phyloP scores from a whole-genome alignment of 441 rosid species.

The Iberis amara region DNA sequence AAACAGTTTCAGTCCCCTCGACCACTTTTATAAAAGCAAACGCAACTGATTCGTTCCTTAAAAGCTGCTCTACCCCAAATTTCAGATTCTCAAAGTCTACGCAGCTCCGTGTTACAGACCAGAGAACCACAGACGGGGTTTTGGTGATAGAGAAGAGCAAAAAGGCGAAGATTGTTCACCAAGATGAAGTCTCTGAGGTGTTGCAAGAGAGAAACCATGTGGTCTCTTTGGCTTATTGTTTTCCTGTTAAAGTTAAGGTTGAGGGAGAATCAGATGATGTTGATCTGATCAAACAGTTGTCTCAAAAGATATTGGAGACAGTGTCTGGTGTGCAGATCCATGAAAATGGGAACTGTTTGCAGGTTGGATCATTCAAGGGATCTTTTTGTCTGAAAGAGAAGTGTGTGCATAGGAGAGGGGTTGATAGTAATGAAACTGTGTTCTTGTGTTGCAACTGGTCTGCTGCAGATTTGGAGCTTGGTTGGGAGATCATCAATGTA shows the following conservation, averaged over 20 bases:
- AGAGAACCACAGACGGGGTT: conserved; percentile 58
- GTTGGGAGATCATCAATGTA: conserved; percentile 49
- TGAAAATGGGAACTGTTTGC: conserved; percentile 43
- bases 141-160: conserved; percentile 47
- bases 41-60: conserved; percentile 59
- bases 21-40: conserved; percentile 50
- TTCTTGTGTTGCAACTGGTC: conserved; percentile 80
- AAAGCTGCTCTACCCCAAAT: conserved; percentile 59
- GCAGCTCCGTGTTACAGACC: conserved; percentile 48
- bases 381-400: conserved; percentile 44
- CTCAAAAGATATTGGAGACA: conserved; percentile 32
- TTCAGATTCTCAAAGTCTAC: conserved; percentile 51
- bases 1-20: conserved; percentile 60
- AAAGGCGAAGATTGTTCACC: conserved; percentile 65
- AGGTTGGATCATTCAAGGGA: conserved; percentile 46
- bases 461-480: conserved; percentile 55
- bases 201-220: conserved; percentile 47
- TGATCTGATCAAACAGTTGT: conserved; percentile 37
- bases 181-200: conserved; percentile 51
- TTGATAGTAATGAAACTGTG: conserved; percentile 20
- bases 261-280: conserved; percentile 21
- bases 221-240: conserved; percentile 57
- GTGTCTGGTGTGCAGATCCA: conserved; percentile 35
- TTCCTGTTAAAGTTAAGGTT: conserved; percentile 30
- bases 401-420: conserved; percentile 49